Evolutionary conservation across 2,329 filamentous ascomycete species (phyloP), one percentile per base, ranked within the genome.

Genomic region (Pyrenophora graminea): DNA sequence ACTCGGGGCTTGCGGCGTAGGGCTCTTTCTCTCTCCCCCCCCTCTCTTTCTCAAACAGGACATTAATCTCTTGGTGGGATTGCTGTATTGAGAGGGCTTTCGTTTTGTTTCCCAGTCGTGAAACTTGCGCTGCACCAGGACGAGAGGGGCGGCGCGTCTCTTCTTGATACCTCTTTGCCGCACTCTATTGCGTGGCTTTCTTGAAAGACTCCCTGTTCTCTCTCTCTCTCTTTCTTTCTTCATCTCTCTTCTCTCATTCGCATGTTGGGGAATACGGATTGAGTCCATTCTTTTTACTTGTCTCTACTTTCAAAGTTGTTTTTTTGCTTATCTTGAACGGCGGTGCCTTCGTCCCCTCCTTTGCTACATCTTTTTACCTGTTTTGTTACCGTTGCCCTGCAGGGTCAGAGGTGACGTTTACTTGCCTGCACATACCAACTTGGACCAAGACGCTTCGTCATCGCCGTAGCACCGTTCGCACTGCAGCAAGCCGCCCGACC

Each of bases 121-220:
- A 67, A 68, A 67, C 64, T 60, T 51, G 46, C 51, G 48, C 37
- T 61, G 58, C 57, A 33, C 47, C 62, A 61, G 49, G 39, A 44
- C 27, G 9, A 30, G 27, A 30, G 27, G 27, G 38, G 31, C 32
- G 39, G 23, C 18, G 49, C 45, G 36, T 25, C 39, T 17, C 30
- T 31, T 38, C 38, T 17, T 21, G 38, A 51, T 48, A 36, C 49
- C 45, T 53, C 56, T 45, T 58, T 40, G 58, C 54, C 58, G 33
- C 47, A 37, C 48, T 33, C 51, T 50, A 38, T 48, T 39, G 46
- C 52, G 56, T 61, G 63, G 52, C 45, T 13, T 64, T 61, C 56
- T 46, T 59, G 51, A 48, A 48, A 45, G 37, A 25, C 9, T 44
- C 23, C 23, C 23, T 44, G 12, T 17, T 12, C 19, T 25, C 32